Conservation (phyloP, 108 stramenopile species). For the Pseudonitzschia pungens region DNA sequence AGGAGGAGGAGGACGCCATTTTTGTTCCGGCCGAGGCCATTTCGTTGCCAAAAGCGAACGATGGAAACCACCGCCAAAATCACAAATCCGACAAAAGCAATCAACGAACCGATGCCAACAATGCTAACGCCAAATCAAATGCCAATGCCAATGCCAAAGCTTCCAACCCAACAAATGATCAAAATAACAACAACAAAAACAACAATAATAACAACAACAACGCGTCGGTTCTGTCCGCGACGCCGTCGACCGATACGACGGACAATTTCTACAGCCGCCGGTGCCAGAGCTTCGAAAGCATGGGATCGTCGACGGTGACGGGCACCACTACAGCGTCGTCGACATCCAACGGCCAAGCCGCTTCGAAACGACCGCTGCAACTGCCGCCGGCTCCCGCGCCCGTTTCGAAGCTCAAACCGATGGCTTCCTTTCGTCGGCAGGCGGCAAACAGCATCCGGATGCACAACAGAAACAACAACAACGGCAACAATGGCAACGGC, state of each 20-base stretch:
- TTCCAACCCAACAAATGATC: neutral
- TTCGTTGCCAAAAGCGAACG: neutral
- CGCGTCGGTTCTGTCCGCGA: neutral
- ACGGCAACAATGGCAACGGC: too few relatives aligned
- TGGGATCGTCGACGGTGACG: slow-evolving; percentile 9
- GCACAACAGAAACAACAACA: too few relatives aligned
- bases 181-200: neutral
- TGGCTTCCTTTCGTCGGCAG: slow-evolving; percentile 9
- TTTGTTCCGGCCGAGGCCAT: slow-evolving; percentile 3
- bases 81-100: too few relatives aligned
- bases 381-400: too few relatives aligned
- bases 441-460: too few relatives aligned
- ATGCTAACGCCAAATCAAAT: too few relatives aligned
- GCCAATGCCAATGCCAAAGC: neutral
- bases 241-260: neutral
- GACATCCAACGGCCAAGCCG: neutral
- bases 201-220: neutral
- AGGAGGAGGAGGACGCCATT: slow-evolving; percentile 32
- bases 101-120: too few relatives aligned
- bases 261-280: slow-evolving; percentile 1
- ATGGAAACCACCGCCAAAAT: too few relatives aligned
- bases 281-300: slow-evolving; percentile 19
- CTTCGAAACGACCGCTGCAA: neutral
- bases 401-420: slow-evolving; percentile 1
- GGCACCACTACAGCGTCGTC: slow-evolving; percentile 12